Conservation (phyloP, 2,329 filamentous ascomycete genomes). For the Cordyceps javanica region DNA sequence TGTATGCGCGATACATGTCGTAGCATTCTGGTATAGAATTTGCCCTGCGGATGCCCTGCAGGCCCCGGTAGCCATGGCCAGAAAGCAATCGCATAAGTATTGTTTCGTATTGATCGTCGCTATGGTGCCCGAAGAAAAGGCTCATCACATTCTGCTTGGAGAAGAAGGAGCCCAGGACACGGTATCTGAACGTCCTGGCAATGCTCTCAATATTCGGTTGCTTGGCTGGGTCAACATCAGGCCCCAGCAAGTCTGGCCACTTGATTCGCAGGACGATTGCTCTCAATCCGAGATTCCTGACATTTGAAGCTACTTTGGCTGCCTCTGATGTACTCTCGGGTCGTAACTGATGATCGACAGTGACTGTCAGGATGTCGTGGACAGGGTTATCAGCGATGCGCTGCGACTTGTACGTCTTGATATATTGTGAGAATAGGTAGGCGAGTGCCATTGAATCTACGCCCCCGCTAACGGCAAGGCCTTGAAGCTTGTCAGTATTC, state of each 20-base stretch:
- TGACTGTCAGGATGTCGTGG: conserved; percentile 35
- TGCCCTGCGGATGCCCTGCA: conserved; percentile 61
- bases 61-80: conserved; percentile 62
- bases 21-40: conserved; percentile 78
- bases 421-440: conserved; percentile 55
- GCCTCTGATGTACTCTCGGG: conserved; percentile 48
- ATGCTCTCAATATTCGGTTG: conserved; percentile 67
- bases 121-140: conserved; percentile 78
- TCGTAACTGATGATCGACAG: conserved; percentile 55
- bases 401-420: conserved; percentile 26
- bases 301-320: conserved; percentile 32
- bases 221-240: conserved; percentile 24
- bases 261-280: conserved; percentile 23
- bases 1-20: conserved; percentile 64
- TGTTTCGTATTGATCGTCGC: conserved; percentile 88
- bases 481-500: conserved; percentile 30
- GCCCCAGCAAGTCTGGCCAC: conserved; percentile 41
- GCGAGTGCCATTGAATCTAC: conserved; percentile 98
- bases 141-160: conserved; percentile 42
- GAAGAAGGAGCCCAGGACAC: conserved; percentile 59
- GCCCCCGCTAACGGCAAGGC: conserved; percentile 81
- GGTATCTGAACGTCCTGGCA: conserved; percentile 70
- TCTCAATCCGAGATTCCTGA: conserved; percentile 32
- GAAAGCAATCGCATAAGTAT: conserved; percentile 69
- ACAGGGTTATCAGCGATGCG: conserved; percentile 41